A percentile compares a stretch with the other conserved stretches of the same genome.
phyloP scores from a whole-genome alignment of 306 rosid species.

The Rosa rugosa region DNA sequence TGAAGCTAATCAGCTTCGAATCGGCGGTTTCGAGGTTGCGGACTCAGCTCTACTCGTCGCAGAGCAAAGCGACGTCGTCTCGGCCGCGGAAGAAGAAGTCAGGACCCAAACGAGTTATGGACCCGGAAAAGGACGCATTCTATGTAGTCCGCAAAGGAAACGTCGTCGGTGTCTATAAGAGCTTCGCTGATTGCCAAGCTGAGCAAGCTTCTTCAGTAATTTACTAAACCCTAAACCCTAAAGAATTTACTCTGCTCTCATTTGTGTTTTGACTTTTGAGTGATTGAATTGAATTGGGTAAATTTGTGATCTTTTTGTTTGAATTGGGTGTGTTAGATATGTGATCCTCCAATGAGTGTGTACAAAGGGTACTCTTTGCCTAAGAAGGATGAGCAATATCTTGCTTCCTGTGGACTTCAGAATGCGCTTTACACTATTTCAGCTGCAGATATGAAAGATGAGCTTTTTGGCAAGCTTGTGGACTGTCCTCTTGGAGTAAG shows the following conservation, averaged over 20 bases:
- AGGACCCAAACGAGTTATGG: constrained; percentile 42
- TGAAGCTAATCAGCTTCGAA: constrained; percentile 33
- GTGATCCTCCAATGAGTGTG: constrained; percentile 85
- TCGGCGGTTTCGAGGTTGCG: constrained; percentile 32
- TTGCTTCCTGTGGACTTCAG: constrained; percentile 67
- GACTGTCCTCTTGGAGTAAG: constrained; percentile 67
- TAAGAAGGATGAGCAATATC: constrained; percentile 63
- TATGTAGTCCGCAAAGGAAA: constrained; percentile 87
- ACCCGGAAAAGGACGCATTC: constrained; percentile 61
- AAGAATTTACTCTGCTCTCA: background rate
- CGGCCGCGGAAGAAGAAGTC: constrained; percentile 38
- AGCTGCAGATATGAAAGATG: constrained; percentile 71
- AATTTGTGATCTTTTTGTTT: background rate
- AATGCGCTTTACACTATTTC: constrained; percentile 77
- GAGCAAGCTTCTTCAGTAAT: constrained; percentile 83
- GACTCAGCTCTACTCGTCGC: constrained; percentile 57
- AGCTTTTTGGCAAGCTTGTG: constrained; percentile 60
- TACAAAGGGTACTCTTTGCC: constrained; percentile 69
- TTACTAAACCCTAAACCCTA: background rate
- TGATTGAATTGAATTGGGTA: background rate
- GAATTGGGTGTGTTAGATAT: constrained; percentile 51
- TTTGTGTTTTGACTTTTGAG: background rate
- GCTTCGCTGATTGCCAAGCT: constrained; percentile 67
- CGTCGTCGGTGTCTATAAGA: constrained; percentile 65
- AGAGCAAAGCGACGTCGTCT: constrained; percentile 28